Percentiles rank a stretch among this genome's conserved stretches.
phyloP scores from a whole-genome alignment of 2,329 filamentous ascomycete genomes.

The Fusarium guadeloupense region DNA sequence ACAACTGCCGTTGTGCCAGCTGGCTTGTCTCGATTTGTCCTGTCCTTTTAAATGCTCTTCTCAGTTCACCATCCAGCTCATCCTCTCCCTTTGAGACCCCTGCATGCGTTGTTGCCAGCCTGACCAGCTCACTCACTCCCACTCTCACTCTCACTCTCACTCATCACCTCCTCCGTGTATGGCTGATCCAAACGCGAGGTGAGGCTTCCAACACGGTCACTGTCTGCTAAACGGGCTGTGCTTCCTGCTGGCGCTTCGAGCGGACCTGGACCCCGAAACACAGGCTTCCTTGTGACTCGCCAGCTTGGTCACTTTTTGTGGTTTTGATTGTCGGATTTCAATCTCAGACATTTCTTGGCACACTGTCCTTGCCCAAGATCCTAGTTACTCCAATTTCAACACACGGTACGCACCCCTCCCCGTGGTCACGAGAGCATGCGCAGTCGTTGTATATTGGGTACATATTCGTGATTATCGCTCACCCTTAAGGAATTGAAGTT shows the following conservation, averaged over 20 bases:
- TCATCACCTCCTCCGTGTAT: constrained; percentile 17
- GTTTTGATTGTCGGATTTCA: constrained; percentile 27
- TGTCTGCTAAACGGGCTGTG: constrained; percentile 25
- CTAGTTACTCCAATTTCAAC: constrained; percentile 11
- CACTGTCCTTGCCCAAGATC: constrained; percentile 19
- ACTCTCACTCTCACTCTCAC: constrained; percentile 8
- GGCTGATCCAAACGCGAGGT: constrained; percentile 16
- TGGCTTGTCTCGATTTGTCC: constrained; percentile 38
- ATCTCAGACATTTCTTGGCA: constrained; percentile 36
- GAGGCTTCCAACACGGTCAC: constrained; percentile 13
- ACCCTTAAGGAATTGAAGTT: too few species aligned
- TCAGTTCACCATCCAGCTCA: constrained; percentile 22
- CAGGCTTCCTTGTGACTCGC: constrained; percentile 33
- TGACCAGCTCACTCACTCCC: constrained; percentile 20
- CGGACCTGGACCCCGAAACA: constrained; percentile 26
- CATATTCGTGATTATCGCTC: constrained; percentile 30
- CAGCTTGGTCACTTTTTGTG: constrained; percentile 24
- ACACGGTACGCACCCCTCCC: constrained; percentile 24
- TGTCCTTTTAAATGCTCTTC: constrained; percentile 12
- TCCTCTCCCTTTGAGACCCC: constrained; percentile 22
- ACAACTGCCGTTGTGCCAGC: constrained; percentile 34
- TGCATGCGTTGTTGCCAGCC: constrained; percentile 25
- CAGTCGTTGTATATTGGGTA: constrained; percentile 27
- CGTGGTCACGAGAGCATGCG: constrained; percentile 18
- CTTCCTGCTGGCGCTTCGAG: constrained; percentile 23